A percentile compares a stretch with the other conserved stretches of the same genome.
Conservation (phyloP, 768 basidiomycete species). For the Pulveroboletus sp. region DNA sequence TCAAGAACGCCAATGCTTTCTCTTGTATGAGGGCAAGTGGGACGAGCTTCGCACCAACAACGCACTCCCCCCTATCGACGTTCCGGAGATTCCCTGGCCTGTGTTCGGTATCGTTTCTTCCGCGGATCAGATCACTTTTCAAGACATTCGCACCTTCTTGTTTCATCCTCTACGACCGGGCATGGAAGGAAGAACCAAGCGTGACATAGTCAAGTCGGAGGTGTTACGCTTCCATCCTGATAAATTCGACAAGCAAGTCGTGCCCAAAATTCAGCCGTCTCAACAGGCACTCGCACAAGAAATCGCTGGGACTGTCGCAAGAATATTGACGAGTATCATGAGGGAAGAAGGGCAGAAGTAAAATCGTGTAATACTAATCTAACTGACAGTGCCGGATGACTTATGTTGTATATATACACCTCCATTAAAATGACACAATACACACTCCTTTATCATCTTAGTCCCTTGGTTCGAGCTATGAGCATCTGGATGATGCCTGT, state of each 20-base stretch:
- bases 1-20: slow-evolving; percentile 12
- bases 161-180: slow-evolving; percentile 32
- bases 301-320: slow-evolving; percentile 37
- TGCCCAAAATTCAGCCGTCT: slow-evolving; percentile 31
- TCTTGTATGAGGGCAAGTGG: slow-evolving; percentile 36
- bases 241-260: slow-evolving; percentile 39
- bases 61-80: slow-evolving; percentile 18
- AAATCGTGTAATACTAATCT: not conserved
- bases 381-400: not conserved
- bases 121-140: slow-evolving; percentile 32
- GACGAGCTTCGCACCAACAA: slow-evolving; percentile 26
- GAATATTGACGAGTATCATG: slow-evolving; percentile 38
- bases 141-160: slow-evolving; percentile 37
- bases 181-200: slow-evolving; percentile 28
- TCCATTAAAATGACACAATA: not conserved
- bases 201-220: slow-evolving; percentile 40
- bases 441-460: slow-evolving; percentile 2
- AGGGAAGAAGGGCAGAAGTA: slow-evolving; percentile 12
- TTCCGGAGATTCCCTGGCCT: slow-evolving; percentile 44
- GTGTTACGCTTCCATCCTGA: slow-evolving; percentile 54
- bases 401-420: not conserved
- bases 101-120: slow-evolving; percentile 22
- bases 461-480: too few species aligned
- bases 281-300: slow-evolving; percentile 33
- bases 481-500: too few species aligned